Evolutionary conservation across 192 early-diverging fungal genomes (phyloP).

Genomic region (Coemansia javaensis): DNA sequence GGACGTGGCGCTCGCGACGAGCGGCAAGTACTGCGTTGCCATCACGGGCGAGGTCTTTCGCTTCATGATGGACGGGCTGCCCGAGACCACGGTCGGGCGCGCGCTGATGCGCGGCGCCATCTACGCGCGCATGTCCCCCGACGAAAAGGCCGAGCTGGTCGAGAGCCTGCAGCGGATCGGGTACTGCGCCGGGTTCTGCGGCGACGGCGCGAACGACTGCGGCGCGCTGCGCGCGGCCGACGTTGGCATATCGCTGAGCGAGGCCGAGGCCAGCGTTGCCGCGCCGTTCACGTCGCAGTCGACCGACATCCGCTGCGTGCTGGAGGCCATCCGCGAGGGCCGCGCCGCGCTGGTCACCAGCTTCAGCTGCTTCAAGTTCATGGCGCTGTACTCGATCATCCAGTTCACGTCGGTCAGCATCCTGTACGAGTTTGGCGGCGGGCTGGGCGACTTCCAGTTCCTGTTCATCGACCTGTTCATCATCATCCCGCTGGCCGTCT

Average conservation of each 20-base stretch:
- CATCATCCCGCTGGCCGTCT: slow-evolving; percentile 81
- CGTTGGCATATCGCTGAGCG: slow-evolving; percentile 91
- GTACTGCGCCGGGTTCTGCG: slow-evolving; percentile 95
- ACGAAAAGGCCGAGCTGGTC: slow-evolving; percentile 94
- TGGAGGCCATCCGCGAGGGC: slow-evolving; percentile 90
- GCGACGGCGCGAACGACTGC: slow-evolving; percentile 99
- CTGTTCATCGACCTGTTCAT: slow-evolving; percentile 91
- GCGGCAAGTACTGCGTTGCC: slow-evolving; percentile 73
- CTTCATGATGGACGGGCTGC: slow-evolving; percentile 80
- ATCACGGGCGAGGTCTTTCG: slow-evolving; percentile 96
- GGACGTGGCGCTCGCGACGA: slow-evolving; percentile 31
- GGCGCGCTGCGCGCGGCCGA: slow-evolving; percentile 95
- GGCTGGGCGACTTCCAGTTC: slow-evolving; percentile 94
- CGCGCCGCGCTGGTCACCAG: slow-evolving; percentile 93
- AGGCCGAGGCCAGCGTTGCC: slow-evolving; percentile 97
- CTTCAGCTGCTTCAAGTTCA: slow-evolving; percentile 98
- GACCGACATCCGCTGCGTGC: slow-evolving; percentile 88
- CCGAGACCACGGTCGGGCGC: slow-evolving; percentile 57
- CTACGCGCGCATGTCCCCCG: slow-evolving; percentile 97
- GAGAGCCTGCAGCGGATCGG: slow-evolving; percentile 83
- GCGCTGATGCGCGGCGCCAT: slow-evolving; percentile 90
- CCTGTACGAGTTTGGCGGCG: slow-evolving; percentile 80
- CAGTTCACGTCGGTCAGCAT: slow-evolving; percentile 94
- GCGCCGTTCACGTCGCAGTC: slow-evolving; percentile 93
- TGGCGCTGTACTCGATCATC: slow-evolving; percentile 96